Base-by-base conservation (phyloP, 2,329 filamentous ascomycete species). In the Diaporthe helianthi region DNA sequence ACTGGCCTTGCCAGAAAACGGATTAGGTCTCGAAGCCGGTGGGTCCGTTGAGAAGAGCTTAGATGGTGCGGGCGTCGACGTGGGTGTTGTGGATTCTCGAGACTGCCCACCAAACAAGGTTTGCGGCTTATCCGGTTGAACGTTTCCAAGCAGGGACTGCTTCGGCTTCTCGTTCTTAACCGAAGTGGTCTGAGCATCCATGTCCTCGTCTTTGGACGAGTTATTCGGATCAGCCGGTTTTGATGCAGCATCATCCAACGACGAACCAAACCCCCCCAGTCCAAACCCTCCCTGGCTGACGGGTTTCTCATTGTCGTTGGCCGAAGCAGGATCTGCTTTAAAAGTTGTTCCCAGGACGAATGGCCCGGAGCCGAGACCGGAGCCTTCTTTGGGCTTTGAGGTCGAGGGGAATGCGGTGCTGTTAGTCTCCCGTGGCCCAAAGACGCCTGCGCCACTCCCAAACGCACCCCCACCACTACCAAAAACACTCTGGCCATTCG, bases 261-360 rank as follows among this genome's bases (percentile, higher is more conserved):
- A 86, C 69, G 86, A 85, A 8, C 85, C 83, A 77, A 93, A 92
- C 12, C 81, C 84, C 65, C 81, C 82, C 24, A 71, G 70, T n/a
- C 87, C 87, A 75, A 93, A 92, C 15, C 82, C 81, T n/a, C 79
- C 78, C 24, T 77, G 73, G 26, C 78, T 76, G 26, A 79, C 76
- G 19, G 85, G 80, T 71, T 86, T 86, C 10, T 85, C 83, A 44
- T 84, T 79, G 69, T 90, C 87, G 29, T 91, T 85, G 69, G 88
- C 89, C 1, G 86, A 83, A 53, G 84, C 83, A 7, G 86, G 84
- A 72, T 92, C 90, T 10, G 85, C 83, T 74, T 89, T 88, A 80
- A 93, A 93, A 1, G 87, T 89, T 36, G 88, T 90, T 47, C 86
- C 85, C 19, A 93, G 82, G 73, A 91, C 90, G 80, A 93, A 93